Conservation (phyloP, 2,329 filamentous ascomycete species). For the Neonectria punicea region DNA sequence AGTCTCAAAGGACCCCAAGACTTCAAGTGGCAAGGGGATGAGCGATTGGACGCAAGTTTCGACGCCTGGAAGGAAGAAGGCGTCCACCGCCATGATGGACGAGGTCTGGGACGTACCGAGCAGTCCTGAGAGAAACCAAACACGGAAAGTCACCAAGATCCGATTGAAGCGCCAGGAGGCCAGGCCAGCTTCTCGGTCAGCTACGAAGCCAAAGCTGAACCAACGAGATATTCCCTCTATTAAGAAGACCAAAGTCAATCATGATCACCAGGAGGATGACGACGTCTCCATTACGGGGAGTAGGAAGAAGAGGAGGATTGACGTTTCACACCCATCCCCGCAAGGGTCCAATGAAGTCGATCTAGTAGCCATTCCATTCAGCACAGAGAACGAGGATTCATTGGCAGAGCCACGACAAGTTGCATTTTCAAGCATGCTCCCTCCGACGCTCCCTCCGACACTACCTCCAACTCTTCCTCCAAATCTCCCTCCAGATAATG, state of each 20-base stretch:
- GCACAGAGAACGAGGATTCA: conserved; percentile 28
- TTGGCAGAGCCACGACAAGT: conserved; percentile 15
- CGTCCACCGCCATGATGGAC: conserved; percentile 34
- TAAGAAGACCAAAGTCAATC: neutral
- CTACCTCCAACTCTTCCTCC: conserved; percentile 34
- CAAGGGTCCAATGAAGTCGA: conserved; percentile 40
- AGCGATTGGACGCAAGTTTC: conserved; percentile 48
- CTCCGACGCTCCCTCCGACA: conserved; percentile 30
- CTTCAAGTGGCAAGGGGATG: conserved; percentile 23
- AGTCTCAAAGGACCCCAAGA: conserved; percentile 21
- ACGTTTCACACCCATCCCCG: conserved; percentile 22
- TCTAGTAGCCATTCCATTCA: conserved; percentile 41
- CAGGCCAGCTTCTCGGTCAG: conserved; percentile 4
- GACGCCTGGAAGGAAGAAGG: conserved; percentile 45
- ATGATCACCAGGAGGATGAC: neutral
- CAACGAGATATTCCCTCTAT: neutral
- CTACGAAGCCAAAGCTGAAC: neutral
- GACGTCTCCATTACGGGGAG: conserved; percentile 16
- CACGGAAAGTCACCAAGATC: conserved; percentile 27
- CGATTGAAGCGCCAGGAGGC: conserved; percentile 28
- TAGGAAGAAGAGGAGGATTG: conserved; percentile 40
- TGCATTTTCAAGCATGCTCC: conserved; percentile 40
- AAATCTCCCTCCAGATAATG: conserved; percentile 35
- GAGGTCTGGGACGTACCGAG: conserved; percentile 59
- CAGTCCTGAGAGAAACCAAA: conserved; percentile 48